Percentiles rank a stretch among this genome's conserved stretches.
Conservation (phyloP, 2,329 filamentous ascomycete species). For the Incumbomyces delicatus region DNA sequence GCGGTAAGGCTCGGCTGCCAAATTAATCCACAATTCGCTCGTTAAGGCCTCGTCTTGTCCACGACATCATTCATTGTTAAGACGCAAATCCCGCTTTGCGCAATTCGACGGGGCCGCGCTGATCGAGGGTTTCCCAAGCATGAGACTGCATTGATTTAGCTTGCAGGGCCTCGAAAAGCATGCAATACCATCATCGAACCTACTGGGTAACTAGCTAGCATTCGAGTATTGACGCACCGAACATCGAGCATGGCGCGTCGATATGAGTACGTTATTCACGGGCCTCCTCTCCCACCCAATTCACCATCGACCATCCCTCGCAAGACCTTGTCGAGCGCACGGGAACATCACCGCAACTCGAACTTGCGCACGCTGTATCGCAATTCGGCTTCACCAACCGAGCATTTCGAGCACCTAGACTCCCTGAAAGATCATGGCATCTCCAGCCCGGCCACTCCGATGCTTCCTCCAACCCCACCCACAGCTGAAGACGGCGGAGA, state of each 20-base stretch:
- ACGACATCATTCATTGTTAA: too few relatives aligned
- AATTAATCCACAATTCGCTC: too few relatives aligned
- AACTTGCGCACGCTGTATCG: conserved; percentile 18
- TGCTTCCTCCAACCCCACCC: conserved; percentile 20
- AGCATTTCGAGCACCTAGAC: conserved; percentile 2
- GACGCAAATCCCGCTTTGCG: too few relatives aligned
- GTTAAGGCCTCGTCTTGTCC: too few relatives aligned
- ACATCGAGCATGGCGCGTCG: background rate
- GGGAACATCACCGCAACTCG: background rate
- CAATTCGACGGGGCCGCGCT: too few relatives aligned
- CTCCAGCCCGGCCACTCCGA: conserved; percentile 13
- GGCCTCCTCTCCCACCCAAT: background rate
- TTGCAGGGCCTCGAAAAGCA: background rate
- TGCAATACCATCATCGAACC: background rate
- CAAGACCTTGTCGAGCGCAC: conserved; percentile 1
- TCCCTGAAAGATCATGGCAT: conserved; percentile 6
- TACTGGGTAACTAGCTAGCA: background rate
- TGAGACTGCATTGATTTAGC: too few relatives aligned
- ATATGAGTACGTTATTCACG: conserved; percentile 6
- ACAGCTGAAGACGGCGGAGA: conserved; percentile 10
- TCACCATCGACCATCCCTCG: background rate
- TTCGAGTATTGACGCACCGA: background rate
- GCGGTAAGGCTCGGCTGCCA: too few relatives aligned
- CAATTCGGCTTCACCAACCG: conserved; percentile 11
- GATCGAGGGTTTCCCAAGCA: too few relatives aligned